phyloP scores from a whole-genome alignment of 2,329 filamentous ascomycete genomes.

The Arthrobotrys iridis region DNA sequence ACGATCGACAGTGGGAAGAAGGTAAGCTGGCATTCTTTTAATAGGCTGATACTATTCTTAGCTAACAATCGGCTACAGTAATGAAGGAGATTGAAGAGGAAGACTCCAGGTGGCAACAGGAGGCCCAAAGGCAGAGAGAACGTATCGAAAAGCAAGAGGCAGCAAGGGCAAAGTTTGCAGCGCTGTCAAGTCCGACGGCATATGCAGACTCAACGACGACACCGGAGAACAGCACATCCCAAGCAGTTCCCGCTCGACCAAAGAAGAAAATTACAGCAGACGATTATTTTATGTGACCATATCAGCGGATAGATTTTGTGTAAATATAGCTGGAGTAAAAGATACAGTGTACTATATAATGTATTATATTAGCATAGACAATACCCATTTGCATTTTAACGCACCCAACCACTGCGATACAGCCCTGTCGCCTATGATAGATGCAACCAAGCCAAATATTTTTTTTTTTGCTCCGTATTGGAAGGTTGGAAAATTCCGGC shows the following conservation, averaged over 20 bases:
- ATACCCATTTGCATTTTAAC: slow-evolving; percentile 28
- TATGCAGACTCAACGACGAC: slow-evolving; percentile 7
- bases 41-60: neutral
- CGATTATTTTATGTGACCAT: slow-evolving; percentile 40
- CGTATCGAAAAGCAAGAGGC: slow-evolving; percentile 46
- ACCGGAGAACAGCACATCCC: neutral
- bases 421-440: neutral
- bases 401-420: slow-evolving; percentile 1
- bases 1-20: slow-evolving; percentile 84
- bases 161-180: slow-evolving; percentile 56
- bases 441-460: neutral
- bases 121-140: slow-evolving; percentile 54
- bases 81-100: slow-evolving; percentile 74
- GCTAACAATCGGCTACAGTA: slow-evolving; percentile 63
- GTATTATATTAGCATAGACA: slow-evolving; percentile 17
- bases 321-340: slow-evolving; percentile 4
- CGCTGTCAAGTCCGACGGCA: slow-evolving; percentile 21
- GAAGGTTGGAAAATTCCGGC: too few species aligned
- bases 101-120: slow-evolving; percentile 66
- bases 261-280: slow-evolving; percentile 47
- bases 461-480: neutral
- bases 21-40: slow-evolving; percentile 65
- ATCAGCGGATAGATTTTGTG: neutral
- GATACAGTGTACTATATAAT: slow-evolving; percentile 19
- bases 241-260: neutral